phyloP scores from a whole-genome alignment of 495 filamentous ascomycete species.

The Friedmanniomyces simplex region DNA sequence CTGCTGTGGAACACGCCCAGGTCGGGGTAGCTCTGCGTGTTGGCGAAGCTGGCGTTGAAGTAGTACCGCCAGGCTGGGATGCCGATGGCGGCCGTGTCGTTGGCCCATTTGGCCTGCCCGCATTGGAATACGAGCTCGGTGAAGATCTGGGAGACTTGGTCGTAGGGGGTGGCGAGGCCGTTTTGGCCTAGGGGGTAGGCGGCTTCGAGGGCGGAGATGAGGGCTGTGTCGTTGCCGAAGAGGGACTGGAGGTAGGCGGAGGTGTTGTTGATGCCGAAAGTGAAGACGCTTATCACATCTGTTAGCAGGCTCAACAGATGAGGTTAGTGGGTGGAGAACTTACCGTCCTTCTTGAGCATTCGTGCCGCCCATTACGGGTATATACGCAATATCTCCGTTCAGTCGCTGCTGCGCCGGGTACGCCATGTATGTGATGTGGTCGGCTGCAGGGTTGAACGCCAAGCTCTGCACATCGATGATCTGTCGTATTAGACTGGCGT shows the following conservation, averaged over 20 bases:
- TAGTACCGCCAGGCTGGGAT: slow-evolving; percentile 23
- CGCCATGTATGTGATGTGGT: slow-evolving; percentile 23
- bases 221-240: slow-evolving; percentile 7
- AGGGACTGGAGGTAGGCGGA: slow-evolving; percentile 6
- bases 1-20: slow-evolving; percentile 21
- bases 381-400: slow-evolving; percentile 18
- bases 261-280: slow-evolving; percentile 12
- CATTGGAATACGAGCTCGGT: slow-evolving; percentile 22
- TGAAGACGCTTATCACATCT: slow-evolving; percentile 7
- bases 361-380: slow-evolving; percentile 24
- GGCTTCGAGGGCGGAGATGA: slow-evolving; percentile 8
- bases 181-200: slow-evolving; percentile 6
- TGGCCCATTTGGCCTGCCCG: slow-evolving; percentile 6
- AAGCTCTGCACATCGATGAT: slow-evolving; percentile 21
- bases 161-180: slow-evolving; percentile 11
- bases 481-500: slow-evolving; percentile 15
- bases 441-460: slow-evolving; percentile 15
- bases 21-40: slow-evolving; percentile 17
- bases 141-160: slow-evolving; percentile 16
- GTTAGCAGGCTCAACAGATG: not conserved
- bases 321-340: not conserved
- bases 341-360: slow-evolving; percentile 26
- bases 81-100: slow-evolving; percentile 10
- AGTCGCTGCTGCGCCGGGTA: slow-evolving; percentile 13
- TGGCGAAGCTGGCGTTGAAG: slow-evolving; percentile 26